Conservation (phyloP, 2,329 filamentous ascomycete genomes). For the Aspergillus brunneoviolaceus region DNA sequence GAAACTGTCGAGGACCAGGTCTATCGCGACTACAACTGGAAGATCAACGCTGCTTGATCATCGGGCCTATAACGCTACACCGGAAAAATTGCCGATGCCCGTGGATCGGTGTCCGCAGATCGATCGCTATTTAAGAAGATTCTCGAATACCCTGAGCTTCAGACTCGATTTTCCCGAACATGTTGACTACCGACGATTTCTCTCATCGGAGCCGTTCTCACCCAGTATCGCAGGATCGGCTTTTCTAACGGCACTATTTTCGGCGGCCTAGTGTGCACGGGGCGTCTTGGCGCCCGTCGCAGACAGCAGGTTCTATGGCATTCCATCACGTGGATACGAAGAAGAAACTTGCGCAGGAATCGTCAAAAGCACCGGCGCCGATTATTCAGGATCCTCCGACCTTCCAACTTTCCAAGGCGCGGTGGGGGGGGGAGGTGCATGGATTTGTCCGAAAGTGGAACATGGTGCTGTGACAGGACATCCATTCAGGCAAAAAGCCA, state of each 20-base stretch:
- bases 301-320: background rate
- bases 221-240: background rate
- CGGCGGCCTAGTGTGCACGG: constrained; percentile 1
- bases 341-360: background rate
- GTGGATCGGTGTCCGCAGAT: background rate
- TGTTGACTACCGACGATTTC: background rate
- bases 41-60: constrained; percentile 36
- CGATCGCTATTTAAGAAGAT: background rate
- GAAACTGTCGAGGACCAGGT: constrained; percentile 61
- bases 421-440: constrained; percentile 1
- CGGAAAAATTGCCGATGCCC: background rate
- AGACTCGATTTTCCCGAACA: background rate
- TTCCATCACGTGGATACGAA: constrained; percentile 1
- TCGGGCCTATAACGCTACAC: background rate
- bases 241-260: background rate
- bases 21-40: constrained; percentile 40
- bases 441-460: background rate
- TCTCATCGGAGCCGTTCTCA: background rate
- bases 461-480: background rate
- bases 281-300: background rate
- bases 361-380: background rate
- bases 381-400: background rate
- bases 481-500: background rate
- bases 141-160: background rate
- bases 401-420: background rate